These are phyloP conservation scores for Ophiostoma tasmaniense DNA, from an alignment of 2,329 filamentous ascomycete genomes.

Conservation along the genomic window DNA sequence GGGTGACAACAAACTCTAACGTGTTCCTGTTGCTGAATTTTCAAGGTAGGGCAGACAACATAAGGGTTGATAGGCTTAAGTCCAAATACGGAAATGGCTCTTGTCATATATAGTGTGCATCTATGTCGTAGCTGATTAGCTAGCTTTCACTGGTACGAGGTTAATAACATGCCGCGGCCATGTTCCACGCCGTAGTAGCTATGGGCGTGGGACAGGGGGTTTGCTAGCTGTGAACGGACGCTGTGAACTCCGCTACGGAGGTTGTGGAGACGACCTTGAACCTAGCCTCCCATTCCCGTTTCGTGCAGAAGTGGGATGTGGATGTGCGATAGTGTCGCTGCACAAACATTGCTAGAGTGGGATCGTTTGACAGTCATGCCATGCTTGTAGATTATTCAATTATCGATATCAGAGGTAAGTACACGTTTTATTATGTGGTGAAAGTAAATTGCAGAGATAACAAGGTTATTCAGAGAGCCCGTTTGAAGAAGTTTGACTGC, in stretches of 20 bases:
- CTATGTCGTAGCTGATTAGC: background rate
- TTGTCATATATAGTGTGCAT: constrained; percentile 2
- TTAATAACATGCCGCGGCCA: background rate
- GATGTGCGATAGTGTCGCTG: background rate
- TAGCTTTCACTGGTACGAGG: background rate
- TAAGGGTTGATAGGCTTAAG: background rate
- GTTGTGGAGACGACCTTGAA: background rate
- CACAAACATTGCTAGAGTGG: background rate
- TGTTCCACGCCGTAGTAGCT: background rate
- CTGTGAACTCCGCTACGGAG: background rate
- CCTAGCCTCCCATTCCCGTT: background rate
- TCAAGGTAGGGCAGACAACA: no score
- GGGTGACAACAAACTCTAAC: background rate
- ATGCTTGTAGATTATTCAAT: background rate
- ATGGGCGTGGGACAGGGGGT: background rate
- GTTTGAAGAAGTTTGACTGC: no score
- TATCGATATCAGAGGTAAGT: no score
- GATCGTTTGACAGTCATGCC: background rate
- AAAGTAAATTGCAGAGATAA: no score
- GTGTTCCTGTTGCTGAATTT: background rate
- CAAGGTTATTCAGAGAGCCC: no score
- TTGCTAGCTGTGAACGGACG: background rate
- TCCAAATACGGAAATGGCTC: constrained; percentile 1
- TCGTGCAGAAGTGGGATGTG: background rate
- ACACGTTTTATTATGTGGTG: no score